A percentile compares a stretch with the other conserved stretches of the same genome.
These are phyloP conservation scores for Aspergillus terreus DNA, from an alignment of 2,329 filamentous ascomycete species.

Conservation along the genomic window DNA sequence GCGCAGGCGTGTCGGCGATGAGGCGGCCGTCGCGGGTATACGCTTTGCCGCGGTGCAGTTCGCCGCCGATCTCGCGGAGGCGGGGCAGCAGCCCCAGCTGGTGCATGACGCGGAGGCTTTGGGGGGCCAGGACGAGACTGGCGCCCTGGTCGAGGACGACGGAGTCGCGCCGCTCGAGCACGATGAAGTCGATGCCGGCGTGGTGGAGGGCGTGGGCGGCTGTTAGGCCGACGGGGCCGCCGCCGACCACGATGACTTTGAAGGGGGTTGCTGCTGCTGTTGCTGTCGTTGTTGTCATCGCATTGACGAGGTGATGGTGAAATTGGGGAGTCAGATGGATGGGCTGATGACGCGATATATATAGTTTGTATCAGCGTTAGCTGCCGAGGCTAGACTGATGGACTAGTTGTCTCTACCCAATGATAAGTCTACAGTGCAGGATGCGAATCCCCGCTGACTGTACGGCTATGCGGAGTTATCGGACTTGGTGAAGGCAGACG, in stretches of 20 bases:
- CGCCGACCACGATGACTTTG: slow-evolving; percentile 19
- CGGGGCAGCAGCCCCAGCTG: neutral
- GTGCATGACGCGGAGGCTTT: slow-evolving; percentile 14
- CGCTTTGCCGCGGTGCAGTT: neutral
- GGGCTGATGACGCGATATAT: no score
- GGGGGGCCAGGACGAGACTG: slow-evolving; percentile 23
- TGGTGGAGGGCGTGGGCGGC: slow-evolving; percentile 15
- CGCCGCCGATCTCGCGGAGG: neutral
- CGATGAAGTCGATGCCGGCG: slow-evolving; percentile 30
- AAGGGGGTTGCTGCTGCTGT: slow-evolving; percentile 10
- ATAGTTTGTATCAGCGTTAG: no score
- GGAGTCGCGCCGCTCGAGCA: slow-evolving; percentile 27
- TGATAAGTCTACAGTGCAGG: no score
- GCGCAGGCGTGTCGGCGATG: no score
- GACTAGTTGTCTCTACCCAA: no score
- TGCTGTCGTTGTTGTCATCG: no score
- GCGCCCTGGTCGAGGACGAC: slow-evolving; percentile 27
- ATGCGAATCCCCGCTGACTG: no score
- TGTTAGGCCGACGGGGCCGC: slow-evolving; percentile 16
- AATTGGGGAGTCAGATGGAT: no score
- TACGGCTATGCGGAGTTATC: no score
- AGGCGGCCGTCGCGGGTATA: neutral
- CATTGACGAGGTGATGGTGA: no score
- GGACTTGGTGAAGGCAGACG: no score
- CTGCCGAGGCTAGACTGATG: no score